phyloP scores from a whole-genome alignment of 2,329 filamentous ascomycete species.

The Alternaria gaisen region DNA sequence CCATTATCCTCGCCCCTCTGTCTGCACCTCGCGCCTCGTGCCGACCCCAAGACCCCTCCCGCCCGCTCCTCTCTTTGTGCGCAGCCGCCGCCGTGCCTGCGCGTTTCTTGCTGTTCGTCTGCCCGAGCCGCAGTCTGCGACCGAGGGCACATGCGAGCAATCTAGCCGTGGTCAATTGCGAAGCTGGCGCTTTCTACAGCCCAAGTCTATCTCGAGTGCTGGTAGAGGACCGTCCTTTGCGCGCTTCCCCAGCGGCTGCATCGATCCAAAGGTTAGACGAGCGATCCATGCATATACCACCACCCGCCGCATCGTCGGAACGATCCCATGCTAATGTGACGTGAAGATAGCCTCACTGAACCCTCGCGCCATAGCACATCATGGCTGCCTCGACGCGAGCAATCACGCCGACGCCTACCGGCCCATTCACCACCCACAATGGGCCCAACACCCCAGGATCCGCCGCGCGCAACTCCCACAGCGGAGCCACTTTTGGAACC shows the following conservation, averaged over 20 bases:
- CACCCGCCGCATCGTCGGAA: not conserved
- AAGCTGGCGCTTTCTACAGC: conserved; percentile 25
- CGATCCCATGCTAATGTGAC: conserved; percentile 20
- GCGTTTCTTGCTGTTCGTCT: conserved; percentile 10
- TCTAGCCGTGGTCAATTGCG: conserved; percentile 22
- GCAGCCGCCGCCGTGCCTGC: not conserved
- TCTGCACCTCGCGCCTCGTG: conserved; percentile 2
- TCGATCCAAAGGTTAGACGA: conserved; percentile 31
- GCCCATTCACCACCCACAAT: conserved; percentile 52
- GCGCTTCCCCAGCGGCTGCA: conserved; percentile 20
- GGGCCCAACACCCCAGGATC: conserved; percentile 53
- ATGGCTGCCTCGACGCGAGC: conserved; percentile 58
- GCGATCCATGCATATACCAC: conserved; percentile 4
- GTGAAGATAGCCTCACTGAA: conserved; percentile 12
- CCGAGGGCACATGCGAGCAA: conserved; percentile 20
- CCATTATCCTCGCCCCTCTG: not conserved
- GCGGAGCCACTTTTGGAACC: conserved; percentile 46
- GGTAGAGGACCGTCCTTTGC: conserved; percentile 19
- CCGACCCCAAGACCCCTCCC: conserved; percentile 11
- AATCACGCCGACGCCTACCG: conserved; percentile 54
- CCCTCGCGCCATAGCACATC: conserved; percentile 13
- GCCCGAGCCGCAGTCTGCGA: conserved; percentile 19
- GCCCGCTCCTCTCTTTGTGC: conserved; percentile 14
- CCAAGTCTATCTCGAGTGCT: conserved; percentile 18
- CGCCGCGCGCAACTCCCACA: conserved; percentile 34